A percentile compares a stretch with the other conserved stretches of the same genome.
phyloP scores from a whole-genome alignment of 2,329 filamentous ascomycete species.

The Dothistroma septosporum region DNA sequence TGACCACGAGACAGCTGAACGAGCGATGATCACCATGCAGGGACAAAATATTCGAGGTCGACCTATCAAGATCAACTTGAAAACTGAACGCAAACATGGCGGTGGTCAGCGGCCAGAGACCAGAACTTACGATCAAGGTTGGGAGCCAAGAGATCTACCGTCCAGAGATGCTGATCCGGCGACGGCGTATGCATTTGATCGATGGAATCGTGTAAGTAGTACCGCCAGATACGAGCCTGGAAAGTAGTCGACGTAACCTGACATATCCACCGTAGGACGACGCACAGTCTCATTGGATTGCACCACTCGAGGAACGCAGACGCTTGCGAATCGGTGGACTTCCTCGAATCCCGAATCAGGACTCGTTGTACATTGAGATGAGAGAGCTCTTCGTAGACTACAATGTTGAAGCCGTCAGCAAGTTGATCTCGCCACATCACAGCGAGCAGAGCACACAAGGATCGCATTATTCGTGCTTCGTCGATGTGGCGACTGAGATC shows the following conservation, averaged over 20 bases:
- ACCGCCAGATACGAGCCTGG: too few species aligned
- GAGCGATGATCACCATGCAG: slow-evolving; percentile 55
- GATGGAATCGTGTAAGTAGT: slow-evolving; percentile 37
- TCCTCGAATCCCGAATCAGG: slow-evolving; percentile 43
- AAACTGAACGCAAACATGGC: slow-evolving; percentile 16
- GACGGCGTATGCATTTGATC: slow-evolving; percentile 33
- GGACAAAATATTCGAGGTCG: slow-evolving; percentile 55
- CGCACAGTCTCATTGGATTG: slow-evolving; percentile 32
- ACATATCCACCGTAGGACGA: slow-evolving; percentile 34
- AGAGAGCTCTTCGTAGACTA: slow-evolving; percentile 45
- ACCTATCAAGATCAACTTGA: slow-evolving; percentile 56
- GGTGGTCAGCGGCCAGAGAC: not conserved
- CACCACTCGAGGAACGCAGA: slow-evolving; percentile 35
- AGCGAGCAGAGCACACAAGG: slow-evolving; percentile 9
- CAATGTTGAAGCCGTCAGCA: slow-evolving; percentile 47
- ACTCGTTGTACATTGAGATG: slow-evolving; percentile 41
- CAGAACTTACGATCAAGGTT: slow-evolving; percentile 2
- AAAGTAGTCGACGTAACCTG: not conserved
- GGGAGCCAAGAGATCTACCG: slow-evolving; percentile 1
- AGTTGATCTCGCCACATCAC: slow-evolving; percentile 34
- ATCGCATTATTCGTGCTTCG: slow-evolving; percentile 31
- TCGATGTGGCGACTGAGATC: slow-evolving; percentile 26
- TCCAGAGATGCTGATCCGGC: slow-evolving; percentile 5
- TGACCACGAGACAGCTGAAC: slow-evolving; percentile 53
- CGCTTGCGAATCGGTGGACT: slow-evolving; percentile 48